Percentiles rank a stretch among this genome's conserved stretches.
These are phyloP conservation scores for Dictyostelium purpureum DNA, from an alignment of 78 protist genomes.

Conservation along the genomic window DNA sequence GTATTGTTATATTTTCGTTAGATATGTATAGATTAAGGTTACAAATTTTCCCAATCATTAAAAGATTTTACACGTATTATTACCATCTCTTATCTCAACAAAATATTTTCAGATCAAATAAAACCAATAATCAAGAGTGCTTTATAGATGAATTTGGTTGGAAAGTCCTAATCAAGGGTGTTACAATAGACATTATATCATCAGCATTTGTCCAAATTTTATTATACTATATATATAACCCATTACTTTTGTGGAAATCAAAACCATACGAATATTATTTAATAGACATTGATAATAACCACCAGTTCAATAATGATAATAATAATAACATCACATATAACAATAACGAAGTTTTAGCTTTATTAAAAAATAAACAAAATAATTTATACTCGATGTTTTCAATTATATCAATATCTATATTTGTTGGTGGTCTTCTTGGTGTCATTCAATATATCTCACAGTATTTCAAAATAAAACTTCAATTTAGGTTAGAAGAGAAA, in stretches of 20 bases:
- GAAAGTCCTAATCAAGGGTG: conserved; percentile 35
- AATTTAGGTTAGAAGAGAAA: conserved; percentile 15
- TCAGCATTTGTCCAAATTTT: background rate
- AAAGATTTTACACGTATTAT: conserved; percentile 25
- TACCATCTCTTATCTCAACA: background rate
- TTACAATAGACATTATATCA: background rate
- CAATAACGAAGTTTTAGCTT: background rate
- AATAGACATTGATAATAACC: background rate
- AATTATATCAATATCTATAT: background rate
- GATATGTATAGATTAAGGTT: conserved; percentile 50
- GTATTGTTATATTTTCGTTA: conserved; percentile 10
- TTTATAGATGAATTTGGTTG: conserved; percentile 78
- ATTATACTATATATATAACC: background rate
- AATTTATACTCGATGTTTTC: background rate
- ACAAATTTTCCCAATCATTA: conserved; percentile 36
- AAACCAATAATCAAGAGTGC: conserved; percentile 25
- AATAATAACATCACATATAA: background rate
- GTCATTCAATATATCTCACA: background rate
- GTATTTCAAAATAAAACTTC: conserved; percentile 9
- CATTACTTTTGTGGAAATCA: conserved; percentile 24
- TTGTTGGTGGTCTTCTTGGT: background rate
- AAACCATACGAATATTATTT: background rate
- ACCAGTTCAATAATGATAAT: background rate
- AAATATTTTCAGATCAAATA: background rate
- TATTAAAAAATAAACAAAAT: background rate